Base-by-base conservation (phyloP, 2,329 filamentous ascomycete genomes). In the Fusarium piperis region DNA sequence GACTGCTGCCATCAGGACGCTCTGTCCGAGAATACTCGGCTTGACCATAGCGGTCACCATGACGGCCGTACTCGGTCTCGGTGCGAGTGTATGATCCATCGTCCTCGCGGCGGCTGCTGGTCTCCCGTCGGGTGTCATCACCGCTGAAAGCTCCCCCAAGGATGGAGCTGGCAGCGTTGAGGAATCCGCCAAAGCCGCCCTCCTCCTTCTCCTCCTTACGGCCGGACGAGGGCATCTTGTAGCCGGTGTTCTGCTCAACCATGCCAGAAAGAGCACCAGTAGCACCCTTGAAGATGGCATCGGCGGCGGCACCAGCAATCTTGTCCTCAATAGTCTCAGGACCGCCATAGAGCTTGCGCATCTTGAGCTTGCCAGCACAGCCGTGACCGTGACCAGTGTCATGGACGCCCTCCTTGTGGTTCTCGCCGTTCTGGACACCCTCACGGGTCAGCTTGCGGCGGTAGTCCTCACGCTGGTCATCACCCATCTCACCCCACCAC, bases 371-470 rank as follows among this genome's bases (percentile, higher is more conserved):
- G 67, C 93, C 91, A 67, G 83, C 85, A 78, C 94, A 97, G 58
- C 94, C 94, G 78, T 97, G 94, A 13, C 93, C 93, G 78, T 95
- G 94, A 7, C 95, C 95, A 59, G 89, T 91, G 80, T 98, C 94
- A 16, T 94, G 83, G 12, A 95, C 92, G 30, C 93, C 94, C 75
- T 94, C 91, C 81, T 94, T 95, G 83, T 98, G 95, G 81, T 98
- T 98, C 67, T 91, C 86, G 16, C 93, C 93, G 52, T 89, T 85
- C 79, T 90, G 80, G 56, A 98, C 94, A 65, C 95, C 95, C 0
- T 92, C 86, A 18, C 94, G 91, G 75, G 91, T 93, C 51, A 98
- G 87, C 82, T 94, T 92, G 58, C 87, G 82, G 62, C 94, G 91
- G 70, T 96, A 90, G 35, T 90, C 88, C 15, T 93, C 84, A 73